Evolutionary conservation across 768 basidiomycete species (phyloP), one percentile per base, ranked within the genome.

Genomic region (Postia placenta): DNA sequence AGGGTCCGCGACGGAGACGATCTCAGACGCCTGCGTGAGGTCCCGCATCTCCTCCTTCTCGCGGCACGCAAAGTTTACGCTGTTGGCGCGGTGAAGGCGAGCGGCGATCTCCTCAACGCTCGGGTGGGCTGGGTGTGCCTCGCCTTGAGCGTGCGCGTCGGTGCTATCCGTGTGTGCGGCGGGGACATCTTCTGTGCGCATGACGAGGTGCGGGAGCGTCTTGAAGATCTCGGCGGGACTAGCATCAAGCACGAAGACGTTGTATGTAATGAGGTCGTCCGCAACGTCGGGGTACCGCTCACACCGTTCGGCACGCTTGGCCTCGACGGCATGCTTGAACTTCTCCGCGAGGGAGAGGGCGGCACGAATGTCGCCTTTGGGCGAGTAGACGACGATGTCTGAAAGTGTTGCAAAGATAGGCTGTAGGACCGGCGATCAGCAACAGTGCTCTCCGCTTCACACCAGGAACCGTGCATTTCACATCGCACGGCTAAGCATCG

Each of bases 31-130:
- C 50, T 80, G 76, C 0, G 92, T 95, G 47, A 94, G 69, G 60
- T 88, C 86, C 11, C 86, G 73, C 89, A 93, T 94, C 70, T 94
- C 92, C 52, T 90, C 87, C 65, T 80, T 80, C 69, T 95, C 92
- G 27, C 89, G 74, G 59, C 81, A 77, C 12, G 87, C 82, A 64
- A 93, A 92, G 62, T 90, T 80, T 61, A 91, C 77, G 25, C 84
- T 86, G 61, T 87, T 86, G 3, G 68, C 68, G 28, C 56, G 60
- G 14, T 56, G 51, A 22, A 50, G 40, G 27, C 52, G 47, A 14
- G 26, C 36, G 17, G 30, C 20, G 52, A n/a, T 28, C 44, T 28
- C 45, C 52, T 12, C 37, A 46, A 22, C 37, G 25, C 24, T 17
- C 30, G 15, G 9, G 12, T 40, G 24, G 1, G 38, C 28, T 20